Evolutionary conservation across 768 basidiomycete species (phyloP), one percentile per base, ranked within the genome.

Genomic region (Pleurotus giganteus): DNA sequence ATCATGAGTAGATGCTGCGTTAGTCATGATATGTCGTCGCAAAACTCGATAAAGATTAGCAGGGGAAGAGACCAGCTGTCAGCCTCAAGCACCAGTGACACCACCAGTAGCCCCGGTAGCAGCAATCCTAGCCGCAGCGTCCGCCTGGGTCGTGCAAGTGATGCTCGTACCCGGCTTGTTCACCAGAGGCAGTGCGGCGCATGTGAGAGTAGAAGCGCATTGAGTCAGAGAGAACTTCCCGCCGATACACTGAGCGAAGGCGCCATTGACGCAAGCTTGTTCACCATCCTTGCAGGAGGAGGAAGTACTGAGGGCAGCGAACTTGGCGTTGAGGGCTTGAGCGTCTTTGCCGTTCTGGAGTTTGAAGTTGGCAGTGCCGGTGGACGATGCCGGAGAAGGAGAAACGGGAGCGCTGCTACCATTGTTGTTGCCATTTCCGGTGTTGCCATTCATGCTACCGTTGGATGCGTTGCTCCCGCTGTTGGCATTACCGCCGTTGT

Each of bases 221-320:
- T 61, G 46, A 4, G 65, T 68, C 23, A 61, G 56, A 21, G 62
- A 65, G 57, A 72, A 75, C 42, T 63, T 61, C 34, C 79, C 80
- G 28, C 61, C 64, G 19, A 75, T 78, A 58, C 83, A 84, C 57
- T 78, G 78, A 3, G 81, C 80, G 36, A 84, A 77, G 6, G 66
- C 55, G 28, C 61, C 61, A 49, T 66, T 59, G 15, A 82, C 58
- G 58, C 82, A 84, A 1, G 79, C 81, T 21, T 71, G 59, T 23
- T 73, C 66, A n/a, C 78, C 75, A 43, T 58, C 69, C 2, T 65
- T 68, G 65, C 80, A 82, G 8, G 67, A n/a, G 21, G 77, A 73
- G 53, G 42, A 43, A 3, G 69, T 58, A 12, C 66, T 73, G 27
- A 81, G 66, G 3, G 65, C 61, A 37, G 66, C 65, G 63, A 80